These are phyloP conservation scores for Fusarium humuli DNA, from an alignment of 2,329 filamentous ascomycete species.

Conservation along the genomic window DNA sequence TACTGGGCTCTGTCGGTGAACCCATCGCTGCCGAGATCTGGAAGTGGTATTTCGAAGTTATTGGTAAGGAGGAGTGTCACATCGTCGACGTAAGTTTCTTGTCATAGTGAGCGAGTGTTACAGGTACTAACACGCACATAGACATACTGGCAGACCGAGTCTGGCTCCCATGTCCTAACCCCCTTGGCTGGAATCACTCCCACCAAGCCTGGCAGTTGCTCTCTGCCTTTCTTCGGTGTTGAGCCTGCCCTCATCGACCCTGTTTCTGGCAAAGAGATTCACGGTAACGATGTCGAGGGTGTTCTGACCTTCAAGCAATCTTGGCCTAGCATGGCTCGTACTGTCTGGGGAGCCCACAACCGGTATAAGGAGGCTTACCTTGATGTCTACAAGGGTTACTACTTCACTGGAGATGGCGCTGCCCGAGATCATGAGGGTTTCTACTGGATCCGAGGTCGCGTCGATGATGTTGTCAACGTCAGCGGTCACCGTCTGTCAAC, in stretches of 20 bases:
- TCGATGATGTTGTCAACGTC: conserved; percentile 98
- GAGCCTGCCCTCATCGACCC: conserved; percentile 98
- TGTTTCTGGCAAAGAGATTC: conserved; percentile 90
- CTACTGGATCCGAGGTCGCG: conserved; percentile 99
- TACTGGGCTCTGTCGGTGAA: conserved; percentile 95
- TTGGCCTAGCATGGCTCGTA: conserved; percentile 98
- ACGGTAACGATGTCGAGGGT: conserved; percentile 96
- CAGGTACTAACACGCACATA: conserved; percentile 54
- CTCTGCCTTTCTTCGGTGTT: conserved; percentile 97
- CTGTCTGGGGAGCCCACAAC: conserved; percentile 97
- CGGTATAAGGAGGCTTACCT: conserved; percentile 99
- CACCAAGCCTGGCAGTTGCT: conserved; percentile 96
- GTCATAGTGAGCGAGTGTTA: background rate
- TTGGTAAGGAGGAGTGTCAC: conserved; percentile 93
- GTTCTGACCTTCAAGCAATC: conserved; percentile 97
- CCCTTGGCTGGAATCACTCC: conserved; percentile 93
- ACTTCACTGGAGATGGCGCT: conserved; percentile 95
- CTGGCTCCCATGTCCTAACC: conserved; percentile 94
- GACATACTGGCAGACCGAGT: conserved; percentile 99
- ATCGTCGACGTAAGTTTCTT: conserved; percentile 84
- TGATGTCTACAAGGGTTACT: conserved; percentile 97
- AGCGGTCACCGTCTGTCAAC: conserved; percentile 96
- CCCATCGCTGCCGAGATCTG: conserved; percentile 98
- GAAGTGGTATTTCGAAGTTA: conserved; percentile 99
- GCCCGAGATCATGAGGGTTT: conserved; percentile 97